phyloP scores from a whole-genome alignment of 1,284 basidiomycete genomes.

The Lentinus polychrous region DNA sequence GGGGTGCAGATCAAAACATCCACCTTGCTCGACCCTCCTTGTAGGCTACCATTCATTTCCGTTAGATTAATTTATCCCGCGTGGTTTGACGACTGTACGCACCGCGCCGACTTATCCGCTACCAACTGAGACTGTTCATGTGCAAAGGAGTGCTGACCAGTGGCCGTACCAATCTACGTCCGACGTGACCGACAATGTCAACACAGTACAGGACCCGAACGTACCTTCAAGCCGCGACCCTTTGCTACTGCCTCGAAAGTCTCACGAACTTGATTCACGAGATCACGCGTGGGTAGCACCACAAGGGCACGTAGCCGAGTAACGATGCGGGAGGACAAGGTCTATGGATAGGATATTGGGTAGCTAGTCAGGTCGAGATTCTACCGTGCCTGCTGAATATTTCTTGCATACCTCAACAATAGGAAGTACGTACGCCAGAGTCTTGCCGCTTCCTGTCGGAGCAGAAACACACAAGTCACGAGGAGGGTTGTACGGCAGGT shows the following conservation, averaged over 20 bases:
- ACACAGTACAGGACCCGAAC: conserved; percentile 8
- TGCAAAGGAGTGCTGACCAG: conserved; percentile 79
- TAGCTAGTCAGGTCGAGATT: neutral
- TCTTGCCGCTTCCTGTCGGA: conserved; percentile 97
- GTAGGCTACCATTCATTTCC: conserved; percentile 34
- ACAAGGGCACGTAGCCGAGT: conserved; percentile 87
- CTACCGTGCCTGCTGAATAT: conserved; percentile 1
- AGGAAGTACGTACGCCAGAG: conserved; percentile 89
- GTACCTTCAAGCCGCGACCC: conserved; percentile 82
- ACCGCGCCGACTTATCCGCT: conserved; percentile 45
- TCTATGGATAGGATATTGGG: conserved; percentile 32
- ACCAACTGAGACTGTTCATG: conserved; percentile 76
- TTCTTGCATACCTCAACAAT: conserved; percentile 69
- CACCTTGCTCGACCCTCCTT: conserved; percentile 79
- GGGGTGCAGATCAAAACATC: conserved; percentile 96
- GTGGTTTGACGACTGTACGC: conserved; percentile 13
- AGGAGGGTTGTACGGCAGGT: conserved; percentile 65
- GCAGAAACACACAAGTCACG: conserved; percentile 94
- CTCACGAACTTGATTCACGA: conserved; percentile 91
- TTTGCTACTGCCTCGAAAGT: conserved; percentile 83
- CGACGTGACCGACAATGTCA: neutral
- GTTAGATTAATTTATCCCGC: neutral
- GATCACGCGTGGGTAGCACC: conserved; percentile 90
- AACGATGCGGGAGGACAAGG: conserved; percentile 66
- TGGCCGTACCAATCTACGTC: conserved; percentile 66